phyloP scores from a whole-genome alignment of 306 rosid genomes.

The Gillenia trifoliata region DNA sequence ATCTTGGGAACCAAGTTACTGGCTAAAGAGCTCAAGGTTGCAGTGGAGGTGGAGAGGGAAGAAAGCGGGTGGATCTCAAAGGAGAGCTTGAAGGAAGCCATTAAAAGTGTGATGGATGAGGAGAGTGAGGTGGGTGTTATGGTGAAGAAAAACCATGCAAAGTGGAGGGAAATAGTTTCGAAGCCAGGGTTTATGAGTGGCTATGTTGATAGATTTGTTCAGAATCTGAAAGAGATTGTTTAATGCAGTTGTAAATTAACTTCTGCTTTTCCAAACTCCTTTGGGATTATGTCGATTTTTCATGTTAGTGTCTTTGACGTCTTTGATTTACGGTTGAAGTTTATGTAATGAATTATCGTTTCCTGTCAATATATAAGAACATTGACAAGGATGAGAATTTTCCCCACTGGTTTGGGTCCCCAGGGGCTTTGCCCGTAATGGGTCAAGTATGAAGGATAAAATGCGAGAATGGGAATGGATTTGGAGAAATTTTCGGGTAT shows the following conservation, averaged over 20 bases:
- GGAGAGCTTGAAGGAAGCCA: slow-evolving; percentile 32
- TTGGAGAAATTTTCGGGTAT: too few species aligned
- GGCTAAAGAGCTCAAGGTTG: slow-evolving; percentile 36
- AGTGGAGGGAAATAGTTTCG: slow-evolving; percentile 23
- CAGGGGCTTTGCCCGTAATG: too few species aligned
- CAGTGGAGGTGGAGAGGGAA: slow-evolving; percentile 28
- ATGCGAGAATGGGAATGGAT: too few species aligned
- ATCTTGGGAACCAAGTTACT: slow-evolving; percentile 34
- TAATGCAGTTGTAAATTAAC: neutral
- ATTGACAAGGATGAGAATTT: too few species aligned
- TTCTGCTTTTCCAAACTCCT: too few species aligned
- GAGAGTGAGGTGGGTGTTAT: slow-evolving; percentile 24
- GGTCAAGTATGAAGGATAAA: too few species aligned
- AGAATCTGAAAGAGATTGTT: neutral
- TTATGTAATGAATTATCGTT: too few species aligned
- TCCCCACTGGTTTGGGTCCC: too few species aligned
- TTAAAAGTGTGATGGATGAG: slow-evolving; percentile 33
- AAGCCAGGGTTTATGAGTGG: slow-evolving; percentile 12
- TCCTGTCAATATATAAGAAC: too few species aligned
- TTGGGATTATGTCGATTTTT: too few species aligned
- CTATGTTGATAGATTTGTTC: slow-evolving; percentile 28
- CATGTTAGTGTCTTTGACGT: too few species aligned
- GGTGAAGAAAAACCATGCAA: slow-evolving; percentile 30
- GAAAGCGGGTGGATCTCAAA: slow-evolving; percentile 31
- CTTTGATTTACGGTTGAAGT: too few species aligned